Evolutionary conservation across 306 rosid species (phyloP).

Genomic region (Canavalia ensiformis): DNA sequence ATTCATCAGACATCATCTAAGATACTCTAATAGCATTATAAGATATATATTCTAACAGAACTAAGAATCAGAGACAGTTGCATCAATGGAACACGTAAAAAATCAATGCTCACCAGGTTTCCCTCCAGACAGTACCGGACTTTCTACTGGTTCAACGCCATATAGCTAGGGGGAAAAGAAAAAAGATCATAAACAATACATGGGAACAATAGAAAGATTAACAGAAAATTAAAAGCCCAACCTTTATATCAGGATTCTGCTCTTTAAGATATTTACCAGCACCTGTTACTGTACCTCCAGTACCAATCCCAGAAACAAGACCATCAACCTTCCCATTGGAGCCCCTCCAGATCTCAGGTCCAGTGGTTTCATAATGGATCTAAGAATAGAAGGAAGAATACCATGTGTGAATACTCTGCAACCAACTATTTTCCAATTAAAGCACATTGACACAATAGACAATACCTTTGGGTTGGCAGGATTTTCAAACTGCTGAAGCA

Average conservation of each 20-base stretch:
- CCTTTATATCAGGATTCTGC: slow-evolving; percentile 85
- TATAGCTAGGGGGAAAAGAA: slow-evolving; percentile 58
- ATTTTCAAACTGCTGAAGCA: slow-evolving; percentile 93
- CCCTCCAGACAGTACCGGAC: slow-evolving; percentile 89
- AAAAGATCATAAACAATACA: background rate
- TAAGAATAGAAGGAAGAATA: slow-evolving; percentile 41
- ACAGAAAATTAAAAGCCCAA: slow-evolving; percentile 47
- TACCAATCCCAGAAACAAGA: slow-evolving; percentile 93
- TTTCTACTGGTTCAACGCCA: slow-evolving; percentile 92
- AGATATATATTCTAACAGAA: background rate
- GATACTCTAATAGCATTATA: background rate
- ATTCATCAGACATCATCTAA: background rate
- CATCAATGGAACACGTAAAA: background rate
- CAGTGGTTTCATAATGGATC: slow-evolving; percentile 93
- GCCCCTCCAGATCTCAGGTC: slow-evolving; percentile 95
- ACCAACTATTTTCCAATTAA: slow-evolving; percentile 8
- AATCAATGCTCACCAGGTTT: slow-evolving; percentile 76
- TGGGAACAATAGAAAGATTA: background rate
- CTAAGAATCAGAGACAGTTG: background rate
- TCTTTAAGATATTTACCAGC: slow-evolving; percentile 90
- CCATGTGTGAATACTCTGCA: slow-evolving; percentile 21
- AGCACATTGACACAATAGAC: slow-evolving; percentile 3
- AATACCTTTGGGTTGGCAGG: slow-evolving; percentile 90
- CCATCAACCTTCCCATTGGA: slow-evolving; percentile 80
- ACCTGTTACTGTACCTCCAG: slow-evolving; percentile 94